A percentile compares a stretch with the other conserved stretches of the same genome.
phyloP scores from a whole-genome alignment of 2,329 filamentous ascomycete species.

The Endothia cerciana region DNA sequence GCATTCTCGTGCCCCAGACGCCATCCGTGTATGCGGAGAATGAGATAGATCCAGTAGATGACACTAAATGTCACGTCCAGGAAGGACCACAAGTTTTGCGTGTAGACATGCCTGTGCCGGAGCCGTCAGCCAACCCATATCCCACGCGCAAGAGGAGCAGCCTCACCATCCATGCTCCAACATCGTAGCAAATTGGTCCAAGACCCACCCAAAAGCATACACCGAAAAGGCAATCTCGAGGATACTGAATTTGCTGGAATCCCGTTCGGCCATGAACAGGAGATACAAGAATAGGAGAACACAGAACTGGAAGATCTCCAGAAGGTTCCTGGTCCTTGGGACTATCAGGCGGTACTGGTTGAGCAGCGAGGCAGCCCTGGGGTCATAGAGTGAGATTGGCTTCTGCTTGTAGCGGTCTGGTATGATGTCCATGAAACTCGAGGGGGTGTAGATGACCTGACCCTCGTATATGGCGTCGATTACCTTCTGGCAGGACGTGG shows the following conservation, averaged over 20 bases:
- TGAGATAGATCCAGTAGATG: conserved; percentile 71
- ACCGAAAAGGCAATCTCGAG: conserved; percentile 71
- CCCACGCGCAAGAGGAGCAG: conserved; percentile 13
- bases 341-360: conserved; percentile 88
- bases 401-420: conserved; percentile 86
- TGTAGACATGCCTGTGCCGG: conserved; percentile 71
- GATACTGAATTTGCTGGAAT: conserved; percentile 57
- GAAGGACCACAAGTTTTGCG: conserved; percentile 88
- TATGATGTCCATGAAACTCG: conserved; percentile 79
- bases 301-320: conserved; percentile 76
- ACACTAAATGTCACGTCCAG: conserved; percentile 78
- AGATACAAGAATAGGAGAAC: conserved; percentile 72
- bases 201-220: conserved; percentile 77
- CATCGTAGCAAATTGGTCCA: conserved; percentile 78
- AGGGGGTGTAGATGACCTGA: conserved; percentile 80
- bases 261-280: conserved; percentile 70
- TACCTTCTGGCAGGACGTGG: conserved; percentile 79
- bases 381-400: conserved; percentile 80
- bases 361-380: conserved; percentile 72
- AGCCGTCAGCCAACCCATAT: conserved; percentile 41
- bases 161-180: conserved; percentile 70
- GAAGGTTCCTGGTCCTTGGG: conserved; percentile 73
- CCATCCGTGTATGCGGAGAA: conserved; percentile 69
- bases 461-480: conserved; percentile 83
- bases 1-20: conserved; percentile 50